Conservation (phyloP, 2,329 filamentous ascomycete genomes). For the Neonectria magnoliae region DNA sequence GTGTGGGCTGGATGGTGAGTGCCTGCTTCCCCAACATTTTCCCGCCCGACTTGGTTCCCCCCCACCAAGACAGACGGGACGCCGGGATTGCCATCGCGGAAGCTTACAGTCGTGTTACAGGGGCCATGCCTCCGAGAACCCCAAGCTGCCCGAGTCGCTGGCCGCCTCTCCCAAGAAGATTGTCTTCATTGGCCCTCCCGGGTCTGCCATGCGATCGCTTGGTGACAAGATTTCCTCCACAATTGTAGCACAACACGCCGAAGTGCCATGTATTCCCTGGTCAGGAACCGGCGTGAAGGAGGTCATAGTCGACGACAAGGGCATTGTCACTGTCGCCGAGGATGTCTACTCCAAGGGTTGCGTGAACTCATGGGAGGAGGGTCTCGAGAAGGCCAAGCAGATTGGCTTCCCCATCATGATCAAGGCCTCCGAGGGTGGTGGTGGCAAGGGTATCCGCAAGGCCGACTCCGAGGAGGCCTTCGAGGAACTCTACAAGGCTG, state of each 20-base stretch:
- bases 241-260: conserved; percentile 96
- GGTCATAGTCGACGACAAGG: conserved; percentile 80
- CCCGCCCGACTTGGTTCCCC: conserved; percentile 5
- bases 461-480: conserved; percentile 88
- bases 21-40: conserved; percentile 7
- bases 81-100: background rate
- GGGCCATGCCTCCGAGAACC: conserved; percentile 99
- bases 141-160: conserved; percentile 93
- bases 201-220: conserved; percentile 97
- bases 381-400: conserved; percentile 82
- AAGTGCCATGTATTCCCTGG: conserved; percentile 99
- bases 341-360: conserved; percentile 90
- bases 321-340: conserved; percentile 92
- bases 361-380: conserved; percentile 89
- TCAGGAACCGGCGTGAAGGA: conserved; percentile 90
- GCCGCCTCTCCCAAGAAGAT: conserved; percentile 98
- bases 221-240: conserved; percentile 99
- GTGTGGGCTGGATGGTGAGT: conserved; percentile 98
- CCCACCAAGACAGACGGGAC: background rate
- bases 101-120: conserved; percentile 58
- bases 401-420: conserved; percentile 99
- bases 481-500: conserved; percentile 88
- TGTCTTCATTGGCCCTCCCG: conserved; percentile 97
- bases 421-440: conserved; percentile 99
- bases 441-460: conserved; percentile 99